Base-by-base conservation (phyloP, 2,329 filamentous ascomycete species). In the Didymella glomerata region DNA sequence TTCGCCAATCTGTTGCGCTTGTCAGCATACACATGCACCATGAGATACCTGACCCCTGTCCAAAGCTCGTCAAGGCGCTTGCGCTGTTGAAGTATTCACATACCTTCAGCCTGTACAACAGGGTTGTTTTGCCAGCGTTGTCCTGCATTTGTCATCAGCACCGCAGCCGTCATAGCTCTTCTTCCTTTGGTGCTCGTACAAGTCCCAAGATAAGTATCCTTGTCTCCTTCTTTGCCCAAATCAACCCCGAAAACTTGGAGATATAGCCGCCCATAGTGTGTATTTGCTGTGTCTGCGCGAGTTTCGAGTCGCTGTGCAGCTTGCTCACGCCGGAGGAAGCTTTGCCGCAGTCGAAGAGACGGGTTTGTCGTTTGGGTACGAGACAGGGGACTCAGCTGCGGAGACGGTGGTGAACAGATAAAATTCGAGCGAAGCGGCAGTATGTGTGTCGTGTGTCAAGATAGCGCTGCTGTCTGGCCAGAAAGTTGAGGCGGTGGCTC, bases 91-190 rank as follows among this genome's bases (percentile, higher is more conserved):
- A 14, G 16, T 36, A 9, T 8, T 13, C 16, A 42, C 68, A 24
- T 78, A 96, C 92, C 90, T 97, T 97, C 69, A 99, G 83, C 80
- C 94, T 90, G 83, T 99, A 99, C 58, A 99, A 84, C 60, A 99
- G 84, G 30, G 95, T 99, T 42, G 95, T 99, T 83, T 99, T 99
- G 78, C 95, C 95, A 47, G 95, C 95, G 79, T 98, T 98, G 80
- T 99, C 95, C 92, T 98, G 54, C 49, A 64, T 71, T 68, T 66
- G 65, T 71, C 60, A 69, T 73, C 66, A 74, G 68, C 64, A 25
- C 46, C 25, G 24, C 49, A 32, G 10, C 34, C 25, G 14, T 18
- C 27, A n/a, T 42, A 30, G 38, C 25, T 10, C n/a, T 30, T 18
- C n/a, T 32, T 24, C 25, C 41, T 27, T 24, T 24, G 30, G 34